Percentiles rank a stretch among this genome's conserved stretches.
Conservation (phyloP, 371 early-diverging fungal species). For the Mucor lusitanicus region DNA sequence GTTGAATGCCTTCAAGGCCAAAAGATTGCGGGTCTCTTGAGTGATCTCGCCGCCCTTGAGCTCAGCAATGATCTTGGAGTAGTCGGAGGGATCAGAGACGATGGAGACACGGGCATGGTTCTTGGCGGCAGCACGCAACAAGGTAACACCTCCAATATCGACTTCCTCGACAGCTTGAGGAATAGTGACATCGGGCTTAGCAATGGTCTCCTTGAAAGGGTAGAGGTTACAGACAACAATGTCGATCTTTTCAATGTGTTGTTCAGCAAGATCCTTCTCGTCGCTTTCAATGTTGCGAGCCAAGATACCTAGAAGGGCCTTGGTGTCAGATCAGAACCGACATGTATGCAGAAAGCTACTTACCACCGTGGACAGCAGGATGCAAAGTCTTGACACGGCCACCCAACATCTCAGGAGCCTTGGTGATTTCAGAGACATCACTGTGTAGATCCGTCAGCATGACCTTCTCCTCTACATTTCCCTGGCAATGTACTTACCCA, state of each 20-base stretch:
- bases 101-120: conserved; percentile 96
- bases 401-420: conserved; percentile 98
- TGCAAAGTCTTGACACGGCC: conserved; percentile 98
- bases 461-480: neutral
- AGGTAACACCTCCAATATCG: conserved; percentile 98
- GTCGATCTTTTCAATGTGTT: conserved; percentile 91
- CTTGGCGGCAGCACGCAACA: conserved; percentile 98
- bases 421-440: conserved; percentile 96
- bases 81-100: conserved; percentile 91
- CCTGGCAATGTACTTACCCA: conserved; percentile 51
- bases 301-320: conserved; percentile 69
- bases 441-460: conserved; percentile 33
- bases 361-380: conserved; percentile 97
- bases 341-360: neutral
- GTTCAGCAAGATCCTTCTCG: conserved; percentile 83
- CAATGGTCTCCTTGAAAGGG: conserved; percentile 95
- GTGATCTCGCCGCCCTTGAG: conserved; percentile 56
- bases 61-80: conserved; percentile 75
- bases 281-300: conserved; percentile 90
- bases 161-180: conserved; percentile 96
- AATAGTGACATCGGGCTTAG: conserved; percentile 86
- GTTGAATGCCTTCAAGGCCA: conserved; percentile 88
- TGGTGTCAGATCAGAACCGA: neutral
- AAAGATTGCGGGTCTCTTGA: conserved; percentile 59
- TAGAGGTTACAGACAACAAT: conserved; percentile 97